Evolutionary conservation across 257 asterid genomes (phyloP), one percentile per base, ranked within the genome.

Genomic region (Capsicum pubescens): DNA sequence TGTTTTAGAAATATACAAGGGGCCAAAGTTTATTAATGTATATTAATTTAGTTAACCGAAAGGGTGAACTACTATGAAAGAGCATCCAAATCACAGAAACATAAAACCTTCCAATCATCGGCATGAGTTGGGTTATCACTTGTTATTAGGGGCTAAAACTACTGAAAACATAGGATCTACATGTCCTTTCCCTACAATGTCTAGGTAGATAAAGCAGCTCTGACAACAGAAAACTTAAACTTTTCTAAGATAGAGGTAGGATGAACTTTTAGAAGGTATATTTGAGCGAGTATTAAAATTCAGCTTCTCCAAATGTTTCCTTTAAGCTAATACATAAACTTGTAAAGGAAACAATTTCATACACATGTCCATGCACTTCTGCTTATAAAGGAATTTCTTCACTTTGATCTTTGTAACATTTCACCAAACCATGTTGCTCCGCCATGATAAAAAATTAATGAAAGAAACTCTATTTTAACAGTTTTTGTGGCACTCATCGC

Each of bases 291-390:
- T 11, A 72, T 48, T n/a, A 48, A 72, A n/a, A n/a, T n/a, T n/a
- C n/a, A n/a, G n/a, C n/a, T n/a, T 72, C 80, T 72, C 80, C 80
- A 72, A 72, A 72, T 19, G 80, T 72, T n/a, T 70, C 9, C 10
- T 44, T 70, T 44, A 70, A 69, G 26, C 15, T 44, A 44, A 70
- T 71, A 74, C 46, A 74, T 50, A 21, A 74, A 72, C 80, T 46
- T 50, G 8, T 50, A 12, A 50, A 74, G 46, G 81, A 46, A 14
- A 52, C 46, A 74, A 74, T 52, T 11, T 74, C 61, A 50, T 7
- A 52, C 7, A 76, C 81, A 52, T 52, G 48, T 26, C 52, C 63
- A 8, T 52, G 61, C 46, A 52, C 63, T 32, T 76, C 81, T 11
- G 52, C 19, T 76, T 21, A 8, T 21, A 35, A 76, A 52, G 63